Percentiles rank a stretch among this genome's conserved stretches.
These are phyloP conservation scores for Solanum hybrid DNA, from an alignment of 305 asterid genomes.

Conservation along the genomic window DNA sequence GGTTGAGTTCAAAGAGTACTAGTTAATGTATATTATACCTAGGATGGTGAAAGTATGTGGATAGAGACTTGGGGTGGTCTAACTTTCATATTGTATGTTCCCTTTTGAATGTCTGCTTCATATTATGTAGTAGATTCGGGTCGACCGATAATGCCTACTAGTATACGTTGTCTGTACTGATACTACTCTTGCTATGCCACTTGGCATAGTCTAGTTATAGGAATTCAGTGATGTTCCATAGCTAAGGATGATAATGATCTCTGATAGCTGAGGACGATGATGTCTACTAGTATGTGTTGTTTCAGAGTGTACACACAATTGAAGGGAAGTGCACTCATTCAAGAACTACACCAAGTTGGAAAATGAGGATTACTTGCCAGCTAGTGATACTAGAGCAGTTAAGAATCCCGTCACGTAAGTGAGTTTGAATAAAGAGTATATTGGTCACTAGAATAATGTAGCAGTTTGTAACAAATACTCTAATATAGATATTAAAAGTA, in stretches of 20 bases:
- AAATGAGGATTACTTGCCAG: neutral
- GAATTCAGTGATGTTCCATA: neutral
- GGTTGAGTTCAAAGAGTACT: neutral
- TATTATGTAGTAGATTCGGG: neutral
- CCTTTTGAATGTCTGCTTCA: neutral
- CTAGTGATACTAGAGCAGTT: conserved; percentile 3
- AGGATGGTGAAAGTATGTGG: neutral
- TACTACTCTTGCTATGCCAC: neutral
- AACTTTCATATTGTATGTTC: neutral
- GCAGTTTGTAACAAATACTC: conserved; percentile 1
- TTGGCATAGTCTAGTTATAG: neutral
- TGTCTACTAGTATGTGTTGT: neutral
- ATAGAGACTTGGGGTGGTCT: neutral
- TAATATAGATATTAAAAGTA: conserved; percentile 21
- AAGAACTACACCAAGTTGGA: neutral
- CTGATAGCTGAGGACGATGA: neutral
- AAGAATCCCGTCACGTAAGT: conserved; percentile 11
- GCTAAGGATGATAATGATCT: neutral
- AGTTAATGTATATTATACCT: neutral
- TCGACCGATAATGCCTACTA: neutral
- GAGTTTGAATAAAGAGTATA: neutral
- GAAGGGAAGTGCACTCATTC: neutral
- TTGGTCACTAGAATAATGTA: neutral
- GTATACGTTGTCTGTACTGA: neutral
- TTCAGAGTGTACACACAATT: neutral